Conservation (phyloP, 2,329 filamentous ascomycete genomes). For the Cordyceps militaris region DNA sequence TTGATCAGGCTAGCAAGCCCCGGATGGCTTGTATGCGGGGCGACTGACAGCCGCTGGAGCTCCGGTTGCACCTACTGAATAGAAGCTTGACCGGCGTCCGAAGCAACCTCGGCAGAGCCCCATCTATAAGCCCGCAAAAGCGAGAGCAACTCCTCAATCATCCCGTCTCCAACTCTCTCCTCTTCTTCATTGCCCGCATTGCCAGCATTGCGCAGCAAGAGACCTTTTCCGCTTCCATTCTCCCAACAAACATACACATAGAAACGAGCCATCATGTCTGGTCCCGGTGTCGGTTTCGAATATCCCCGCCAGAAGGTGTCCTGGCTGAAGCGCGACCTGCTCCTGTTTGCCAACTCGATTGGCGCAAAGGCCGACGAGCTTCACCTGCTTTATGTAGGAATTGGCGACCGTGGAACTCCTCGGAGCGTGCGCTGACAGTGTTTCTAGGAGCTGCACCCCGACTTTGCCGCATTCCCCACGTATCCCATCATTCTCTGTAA, state of each 20-base stretch:
- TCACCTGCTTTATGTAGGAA: slow-evolving; percentile 78
- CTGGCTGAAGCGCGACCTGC: slow-evolving; percentile 81
- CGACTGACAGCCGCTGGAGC: neutral
- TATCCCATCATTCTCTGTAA: slow-evolving; percentile 74
- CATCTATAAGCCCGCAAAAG: slow-evolving; percentile 7
- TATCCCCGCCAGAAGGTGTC: slow-evolving; percentile 69
- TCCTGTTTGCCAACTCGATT: slow-evolving; percentile 88
- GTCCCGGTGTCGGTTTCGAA: slow-evolving; percentile 64
- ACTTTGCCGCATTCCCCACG: slow-evolving; percentile 83
- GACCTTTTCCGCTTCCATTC: neutral
- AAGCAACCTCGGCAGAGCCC: slow-evolving; percentile 11
- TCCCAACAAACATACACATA: neutral
- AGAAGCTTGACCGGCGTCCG: neutral
- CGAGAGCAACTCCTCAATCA: neutral
- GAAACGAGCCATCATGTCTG: slow-evolving; percentile 26
- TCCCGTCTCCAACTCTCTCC: neutral
- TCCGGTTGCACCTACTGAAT: neutral
- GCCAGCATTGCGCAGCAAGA: neutral
- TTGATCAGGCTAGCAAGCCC: neutral
- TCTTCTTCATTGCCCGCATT: neutral
- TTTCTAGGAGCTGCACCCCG: slow-evolving; percentile 71
- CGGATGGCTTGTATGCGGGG: neutral
- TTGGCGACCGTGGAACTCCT: neutral
- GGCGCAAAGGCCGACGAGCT: slow-evolving; percentile 80
- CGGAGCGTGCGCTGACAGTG: neutral